Percentiles rank a stretch among this genome's conserved stretches.
Evolutionary conservation across 306 rosid genomes (phyloP).

Genomic region (Dalbergia cultrata): DNA sequence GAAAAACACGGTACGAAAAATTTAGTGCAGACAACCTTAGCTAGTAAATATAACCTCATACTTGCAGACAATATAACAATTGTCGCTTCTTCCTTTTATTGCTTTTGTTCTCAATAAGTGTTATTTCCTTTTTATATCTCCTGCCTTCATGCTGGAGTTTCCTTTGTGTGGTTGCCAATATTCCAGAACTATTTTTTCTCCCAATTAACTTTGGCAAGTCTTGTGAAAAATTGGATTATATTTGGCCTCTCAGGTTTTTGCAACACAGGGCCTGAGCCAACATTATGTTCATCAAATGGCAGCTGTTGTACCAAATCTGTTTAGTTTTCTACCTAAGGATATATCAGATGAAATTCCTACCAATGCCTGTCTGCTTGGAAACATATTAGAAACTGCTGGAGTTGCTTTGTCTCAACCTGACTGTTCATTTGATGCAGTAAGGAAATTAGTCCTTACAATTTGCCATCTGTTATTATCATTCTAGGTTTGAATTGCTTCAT

Average conservation of each 20-base stretch:
- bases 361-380: constrained; percentile 96
- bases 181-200: constrained; percentile 23
- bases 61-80: not conserved
- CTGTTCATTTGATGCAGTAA: constrained; percentile 87
- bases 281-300: constrained; percentile 88
- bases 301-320: constrained; percentile 66
- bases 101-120: constrained; percentile 14
- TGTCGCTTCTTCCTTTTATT: constrained; percentile 20
- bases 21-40: constrained; percentile 18
- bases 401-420: constrained; percentile 79
- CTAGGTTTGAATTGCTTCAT: constrained; percentile 32
- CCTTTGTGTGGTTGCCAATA: not conserved
- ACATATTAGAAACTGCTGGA: constrained; percentile 83
- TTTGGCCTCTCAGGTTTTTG: constrained; percentile 66
- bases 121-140: constrained; percentile 19
- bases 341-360: constrained; percentile 80
- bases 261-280: constrained; percentile 64
- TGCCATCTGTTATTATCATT: constrained; percentile 30
- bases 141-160: constrained; percentile 19
- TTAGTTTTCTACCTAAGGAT: constrained; percentile 75
- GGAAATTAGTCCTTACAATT: constrained; percentile 37
- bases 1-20: constrained; percentile 19
- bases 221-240: constrained; percentile 34
- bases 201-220: constrained; percentile 16
- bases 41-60: constrained; percentile 13